Conservation (phyloP, 306 rosid genomes). For the Medicago lupulina region DNA sequence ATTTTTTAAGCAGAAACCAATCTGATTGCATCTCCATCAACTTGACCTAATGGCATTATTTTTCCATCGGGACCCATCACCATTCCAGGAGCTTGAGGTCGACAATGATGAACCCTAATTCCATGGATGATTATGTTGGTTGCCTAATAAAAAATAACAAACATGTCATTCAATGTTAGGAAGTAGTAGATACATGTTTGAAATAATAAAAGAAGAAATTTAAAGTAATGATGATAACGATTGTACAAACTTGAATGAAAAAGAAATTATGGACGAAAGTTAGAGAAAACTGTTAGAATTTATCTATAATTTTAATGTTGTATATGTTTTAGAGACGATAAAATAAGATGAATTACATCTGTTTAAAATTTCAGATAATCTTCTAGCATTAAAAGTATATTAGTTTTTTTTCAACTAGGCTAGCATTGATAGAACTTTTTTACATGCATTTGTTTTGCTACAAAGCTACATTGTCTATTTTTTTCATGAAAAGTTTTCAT, state of each 20-base stretch:
- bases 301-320: background rate
- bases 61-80: conserved; percentile 47
- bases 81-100: conserved; percentile 43
- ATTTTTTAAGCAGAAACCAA: conserved; percentile 46
- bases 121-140: conserved; percentile 43
- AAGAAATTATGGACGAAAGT: background rate
- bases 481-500: background rate
- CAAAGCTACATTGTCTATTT: background rate
- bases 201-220: background rate
- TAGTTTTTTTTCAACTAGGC: too few species aligned
- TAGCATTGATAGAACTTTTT: background rate
- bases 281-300: background rate
- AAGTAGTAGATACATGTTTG: background rate
- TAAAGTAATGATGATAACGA: background rate
- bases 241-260: background rate
- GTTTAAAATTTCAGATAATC: background rate
- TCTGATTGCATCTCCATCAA: conserved; percentile 50
- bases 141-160: conserved; percentile 34
- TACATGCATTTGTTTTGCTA: background rate
- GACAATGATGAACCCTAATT: conserved; percentile 38
- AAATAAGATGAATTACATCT: background rate
- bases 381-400: background rate
- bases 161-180: background rate
- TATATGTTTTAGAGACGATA: background rate
- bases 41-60: conserved; percentile 29